Conservation (phyloP, 2,329 filamentous ascomycete genomes). For the Ceratocystis colombiana region DNA sequence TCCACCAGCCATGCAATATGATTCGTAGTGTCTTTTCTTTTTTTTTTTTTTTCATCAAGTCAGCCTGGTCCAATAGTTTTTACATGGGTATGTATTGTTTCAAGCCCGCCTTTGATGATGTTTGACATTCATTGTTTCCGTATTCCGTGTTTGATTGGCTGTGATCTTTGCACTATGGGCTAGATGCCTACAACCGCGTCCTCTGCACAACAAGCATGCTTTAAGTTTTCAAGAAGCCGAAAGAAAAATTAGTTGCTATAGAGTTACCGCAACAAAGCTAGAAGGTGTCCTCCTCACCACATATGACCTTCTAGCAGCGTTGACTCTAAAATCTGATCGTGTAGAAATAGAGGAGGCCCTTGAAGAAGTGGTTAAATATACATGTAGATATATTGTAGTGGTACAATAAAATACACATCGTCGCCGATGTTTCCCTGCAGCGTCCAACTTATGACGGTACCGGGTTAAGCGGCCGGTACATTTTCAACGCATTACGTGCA, state of each 20-base stretch:
- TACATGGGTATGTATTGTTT: not conserved
- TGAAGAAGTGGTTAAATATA: not conserved
- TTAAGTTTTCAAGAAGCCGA: too few relatives aligned
- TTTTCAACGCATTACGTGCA: slow-evolving; percentile 16
- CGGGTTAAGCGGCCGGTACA: not conserved
- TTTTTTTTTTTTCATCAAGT: not conserved
- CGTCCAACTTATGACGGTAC: not conserved
- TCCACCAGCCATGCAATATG: not conserved
- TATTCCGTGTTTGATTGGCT: not conserved
- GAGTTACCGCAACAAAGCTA: not conserved
- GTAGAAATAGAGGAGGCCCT: not conserved
- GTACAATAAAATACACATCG: not conserved
- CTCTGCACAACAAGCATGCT: too few relatives aligned
- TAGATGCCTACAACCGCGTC: too few relatives aligned
- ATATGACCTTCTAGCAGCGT: too few relatives aligned
- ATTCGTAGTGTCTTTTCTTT: not conserved
- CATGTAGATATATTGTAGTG: not conserved
- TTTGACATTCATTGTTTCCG: not conserved
- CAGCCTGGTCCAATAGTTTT: not conserved
- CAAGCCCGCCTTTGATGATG: not conserved
- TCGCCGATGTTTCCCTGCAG: not conserved
- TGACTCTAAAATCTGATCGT: not conserved
- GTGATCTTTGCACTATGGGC: not conserved
- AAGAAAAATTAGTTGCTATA: not conserved
- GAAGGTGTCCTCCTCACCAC: not conserved